Evolutionary conservation across 2,329 filamentous ascomycete genomes (phyloP).

Genomic region (Metarhizium rileyi): DNA sequence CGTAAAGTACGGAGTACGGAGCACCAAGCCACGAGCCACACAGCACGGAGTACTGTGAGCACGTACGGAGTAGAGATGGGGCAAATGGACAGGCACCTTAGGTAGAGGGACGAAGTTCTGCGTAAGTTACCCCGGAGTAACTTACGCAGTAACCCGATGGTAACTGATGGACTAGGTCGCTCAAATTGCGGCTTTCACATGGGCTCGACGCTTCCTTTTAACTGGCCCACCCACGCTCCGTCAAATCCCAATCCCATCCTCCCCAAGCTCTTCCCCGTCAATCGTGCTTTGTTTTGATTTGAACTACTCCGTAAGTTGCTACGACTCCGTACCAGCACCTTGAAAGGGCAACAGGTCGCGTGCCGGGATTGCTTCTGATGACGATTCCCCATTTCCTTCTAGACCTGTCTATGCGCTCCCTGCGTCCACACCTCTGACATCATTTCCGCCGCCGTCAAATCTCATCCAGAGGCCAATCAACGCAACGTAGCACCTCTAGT

Average conservation of each 20-base stretch:
- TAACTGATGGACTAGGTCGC: not conserved
- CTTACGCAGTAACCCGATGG: too few relatives aligned
- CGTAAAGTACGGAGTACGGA: not conserved
- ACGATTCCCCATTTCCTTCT: not conserved
- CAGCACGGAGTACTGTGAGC: too few relatives aligned
- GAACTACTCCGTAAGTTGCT: too few relatives aligned
- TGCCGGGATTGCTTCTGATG: constrained; percentile 13
- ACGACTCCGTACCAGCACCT: too few relatives aligned
- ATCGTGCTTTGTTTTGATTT: constrained; percentile 10
- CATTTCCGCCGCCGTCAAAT: not conserved
- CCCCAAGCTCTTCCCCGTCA: too few relatives aligned
- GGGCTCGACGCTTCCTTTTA: constrained; percentile 17
- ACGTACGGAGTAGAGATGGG: too few relatives aligned
- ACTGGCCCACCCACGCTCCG: constrained; percentile 18
- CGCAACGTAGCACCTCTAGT: too few relatives aligned
- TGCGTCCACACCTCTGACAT: not conserved
- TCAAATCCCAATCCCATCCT: constrained; percentile 16
- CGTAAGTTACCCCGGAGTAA: too few relatives aligned
- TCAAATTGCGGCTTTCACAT: constrained; percentile 16
- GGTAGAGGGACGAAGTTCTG: too few relatives aligned
- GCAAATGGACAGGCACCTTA: too few relatives aligned
- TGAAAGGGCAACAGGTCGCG: constrained; percentile 31
- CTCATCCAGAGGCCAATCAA: too few relatives aligned
- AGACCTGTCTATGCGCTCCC: constrained; percentile 4
- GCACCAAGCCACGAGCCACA: too few relatives aligned